A percentile compares a stretch with the other conserved stretches of the same genome.
Conservation (phyloP, 192 early-diverging fungal genomes). For the Coemansia sp. region DNA sequence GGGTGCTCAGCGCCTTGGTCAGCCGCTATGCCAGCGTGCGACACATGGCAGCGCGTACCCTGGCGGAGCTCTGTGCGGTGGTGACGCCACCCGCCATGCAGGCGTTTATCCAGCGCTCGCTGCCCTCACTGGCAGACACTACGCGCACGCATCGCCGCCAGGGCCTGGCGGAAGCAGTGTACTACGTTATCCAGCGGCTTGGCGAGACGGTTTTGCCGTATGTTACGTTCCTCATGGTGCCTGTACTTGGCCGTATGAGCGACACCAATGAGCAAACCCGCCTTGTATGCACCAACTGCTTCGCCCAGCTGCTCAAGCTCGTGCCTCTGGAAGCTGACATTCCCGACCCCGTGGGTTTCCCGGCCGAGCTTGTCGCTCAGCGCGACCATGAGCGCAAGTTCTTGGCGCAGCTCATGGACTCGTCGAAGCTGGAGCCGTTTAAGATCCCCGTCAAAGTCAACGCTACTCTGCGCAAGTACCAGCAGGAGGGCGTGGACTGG, state of each 20-base stretch:
- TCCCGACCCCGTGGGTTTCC: constrained; percentile 90
- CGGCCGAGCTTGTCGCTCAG: constrained; percentile 71
- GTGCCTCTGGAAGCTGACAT: constrained; percentile 94
- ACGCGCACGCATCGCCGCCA: constrained; percentile 70
- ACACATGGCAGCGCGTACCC: constrained; percentile 71
- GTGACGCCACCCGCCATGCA: constrained; percentile 76
- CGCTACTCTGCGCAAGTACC: constrained; percentile 92
- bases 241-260: constrained; percentile 95
- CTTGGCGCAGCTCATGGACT: constrained; percentile 90
- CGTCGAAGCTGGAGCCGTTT: constrained; percentile 84
- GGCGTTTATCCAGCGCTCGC: constrained; percentile 69
- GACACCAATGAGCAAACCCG: constrained; percentile 90
- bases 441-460: constrained; percentile 86
- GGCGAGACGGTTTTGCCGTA: constrained; percentile 88
- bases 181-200: constrained; percentile 77
- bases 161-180: constrained; percentile 83
- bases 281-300: constrained; percentile 87
- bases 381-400: constrained; percentile 91
- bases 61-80: constrained; percentile 71
- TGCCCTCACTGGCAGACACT: constrained; percentile 79
- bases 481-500: constrained; percentile 99
- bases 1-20: constrained; percentile 63
- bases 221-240: constrained; percentile 96
- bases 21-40: constrained; percentile 75
- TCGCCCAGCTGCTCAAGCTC: constrained; percentile 94